phyloP scores from a whole-genome alignment of 2,329 filamentous ascomycete genomes.

The Cladosporium sp. region DNA sequence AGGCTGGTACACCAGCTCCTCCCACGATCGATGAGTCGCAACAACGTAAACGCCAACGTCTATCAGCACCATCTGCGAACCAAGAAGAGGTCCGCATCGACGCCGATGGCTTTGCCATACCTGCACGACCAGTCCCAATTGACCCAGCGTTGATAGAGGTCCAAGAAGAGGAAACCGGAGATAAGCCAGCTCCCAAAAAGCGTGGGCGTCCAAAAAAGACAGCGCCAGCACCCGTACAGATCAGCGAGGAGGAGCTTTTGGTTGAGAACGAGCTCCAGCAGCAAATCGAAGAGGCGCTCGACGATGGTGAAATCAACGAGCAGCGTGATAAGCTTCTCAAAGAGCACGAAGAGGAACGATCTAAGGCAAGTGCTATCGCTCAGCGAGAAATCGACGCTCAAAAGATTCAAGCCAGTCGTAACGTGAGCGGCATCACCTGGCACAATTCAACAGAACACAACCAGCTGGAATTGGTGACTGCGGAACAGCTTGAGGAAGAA shows the following conservation, averaged over 20 bases:
- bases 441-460: slow-evolving; percentile 25
- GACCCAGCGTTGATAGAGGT: slow-evolving; percentile 17
- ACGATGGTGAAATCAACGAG: slow-evolving; percentile 27
- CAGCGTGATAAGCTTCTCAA: slow-evolving; percentile 27
- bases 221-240: slow-evolving; percentile 27
- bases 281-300: slow-evolving; percentile 38
- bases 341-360: slow-evolving; percentile 26
- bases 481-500: slow-evolving; percentile 52
- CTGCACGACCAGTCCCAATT: slow-evolving; percentile 26
- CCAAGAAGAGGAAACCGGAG: neutral
- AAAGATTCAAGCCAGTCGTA: slow-evolving; percentile 47
- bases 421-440: slow-evolving; percentile 45
- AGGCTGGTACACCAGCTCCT: slow-evolving; percentile 9
- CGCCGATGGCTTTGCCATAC: slow-evolving; percentile 40
- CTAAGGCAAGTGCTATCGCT: slow-evolving; percentile 25
- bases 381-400: slow-evolving; percentile 34
- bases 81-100: slow-evolving; percentile 31
- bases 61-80: neutral
- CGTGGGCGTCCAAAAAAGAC: slow-evolving; percentile 29
- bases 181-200: slow-evolving; percentile 28
- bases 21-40: slow-evolving; percentile 6
- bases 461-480: slow-evolving; percentile 22
- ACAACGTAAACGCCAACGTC: slow-evolving; percentile 5
- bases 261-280: slow-evolving; percentile 44
- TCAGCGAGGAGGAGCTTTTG: slow-evolving; percentile 43